These are phyloP conservation scores for Pichia sp. DNA, from an alignment of 1,139 yeast species.

Conservation along the genomic window DNA sequence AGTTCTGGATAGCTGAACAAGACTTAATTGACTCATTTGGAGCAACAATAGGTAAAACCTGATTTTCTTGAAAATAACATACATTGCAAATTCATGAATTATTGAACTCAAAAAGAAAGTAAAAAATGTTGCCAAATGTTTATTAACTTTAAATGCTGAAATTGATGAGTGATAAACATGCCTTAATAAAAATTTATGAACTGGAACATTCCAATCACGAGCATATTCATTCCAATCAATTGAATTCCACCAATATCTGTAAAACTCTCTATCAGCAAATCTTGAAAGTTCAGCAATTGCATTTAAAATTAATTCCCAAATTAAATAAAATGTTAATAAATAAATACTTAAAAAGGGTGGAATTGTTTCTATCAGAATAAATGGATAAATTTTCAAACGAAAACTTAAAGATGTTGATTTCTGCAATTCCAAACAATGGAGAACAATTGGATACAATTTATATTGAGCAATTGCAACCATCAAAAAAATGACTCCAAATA, in stretches of 20 bases:
- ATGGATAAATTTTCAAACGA: constrained; percentile 48
- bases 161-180: constrained; percentile 94
- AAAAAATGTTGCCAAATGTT: constrained; percentile 61
- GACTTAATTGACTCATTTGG: constrained; percentile 80
- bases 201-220: constrained; percentile 92
- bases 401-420: constrained; percentile 37
- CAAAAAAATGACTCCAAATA: constrained; percentile 77
- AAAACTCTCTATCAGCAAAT: constrained; percentile 87
- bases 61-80: constrained; percentile 68
- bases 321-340: constrained; percentile 73
- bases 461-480: constrained; percentile 82
- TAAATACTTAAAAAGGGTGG: constrained; percentile 76
- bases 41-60: constrained; percentile 74
- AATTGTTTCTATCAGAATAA: constrained; percentile 64
- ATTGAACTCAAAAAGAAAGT: constrained; percentile 79
- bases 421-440: constrained; percentile 50
- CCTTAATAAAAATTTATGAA: constrained; percentile 81
- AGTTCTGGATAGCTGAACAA: constrained; percentile 49
- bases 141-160: constrained; percentile 63
- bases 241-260: constrained; percentile 98
- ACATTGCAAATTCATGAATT: constrained; percentile 91
- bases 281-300: constrained; percentile 80
- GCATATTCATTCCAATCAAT: constrained; percentile 92
- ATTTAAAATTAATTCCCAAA: constrained; percentile 91
- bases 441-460: constrained; percentile 68